Conservation (phyloP, 228 moss, liverwort and hornwort species). For the Sphagnum fallax region DNA sequence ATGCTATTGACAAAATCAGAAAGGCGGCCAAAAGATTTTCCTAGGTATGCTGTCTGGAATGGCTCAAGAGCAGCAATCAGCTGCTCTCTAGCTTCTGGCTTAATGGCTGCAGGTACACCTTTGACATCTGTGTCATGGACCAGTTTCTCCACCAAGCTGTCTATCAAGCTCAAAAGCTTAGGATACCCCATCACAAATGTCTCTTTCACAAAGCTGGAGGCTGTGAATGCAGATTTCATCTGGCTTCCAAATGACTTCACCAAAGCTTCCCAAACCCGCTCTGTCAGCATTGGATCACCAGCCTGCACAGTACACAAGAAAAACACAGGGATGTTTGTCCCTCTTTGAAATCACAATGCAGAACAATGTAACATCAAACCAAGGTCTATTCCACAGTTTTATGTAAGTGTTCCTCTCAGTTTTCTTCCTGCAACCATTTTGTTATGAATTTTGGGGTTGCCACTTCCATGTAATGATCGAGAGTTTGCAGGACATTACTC, state of each 20-base stretch:
- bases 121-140: slow-evolving; percentile 85
- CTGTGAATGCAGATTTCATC: slow-evolving; percentile 96
- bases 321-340: neutral
- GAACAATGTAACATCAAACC: too few species aligned
- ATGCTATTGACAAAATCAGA: slow-evolving; percentile 88
- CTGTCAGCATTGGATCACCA: slow-evolving; percentile 84
- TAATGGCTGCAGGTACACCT: slow-evolving; percentile 85
- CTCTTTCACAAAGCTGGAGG: slow-evolving; percentile 94
- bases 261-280: slow-evolving; percentile 92
- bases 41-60: slow-evolving; percentile 94
- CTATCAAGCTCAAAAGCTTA: slow-evolving; percentile 80
- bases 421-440: slow-evolving; percentile 9
- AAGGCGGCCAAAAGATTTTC: slow-evolving; percentile 70
- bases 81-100: slow-evolving; percentile 74
- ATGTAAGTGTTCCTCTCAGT: slow-evolving; percentile 2
- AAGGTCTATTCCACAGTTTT: neutral
- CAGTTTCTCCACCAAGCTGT: slow-evolving; percentile 74
- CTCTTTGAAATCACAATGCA: neutral
- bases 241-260: slow-evolving; percentile 86
- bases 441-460: slow-evolving; percentile 4
- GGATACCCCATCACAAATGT: slow-evolving; percentile 90
- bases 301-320: slow-evolving; percentile 29
- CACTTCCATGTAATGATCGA: slow-evolving; percentile 10
- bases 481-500: slow-evolving; percentile 7
- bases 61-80: slow-evolving; percentile 87